phyloP scores from a whole-genome alignment of 257 asterid species.

The Mentha longifolia region DNA sequence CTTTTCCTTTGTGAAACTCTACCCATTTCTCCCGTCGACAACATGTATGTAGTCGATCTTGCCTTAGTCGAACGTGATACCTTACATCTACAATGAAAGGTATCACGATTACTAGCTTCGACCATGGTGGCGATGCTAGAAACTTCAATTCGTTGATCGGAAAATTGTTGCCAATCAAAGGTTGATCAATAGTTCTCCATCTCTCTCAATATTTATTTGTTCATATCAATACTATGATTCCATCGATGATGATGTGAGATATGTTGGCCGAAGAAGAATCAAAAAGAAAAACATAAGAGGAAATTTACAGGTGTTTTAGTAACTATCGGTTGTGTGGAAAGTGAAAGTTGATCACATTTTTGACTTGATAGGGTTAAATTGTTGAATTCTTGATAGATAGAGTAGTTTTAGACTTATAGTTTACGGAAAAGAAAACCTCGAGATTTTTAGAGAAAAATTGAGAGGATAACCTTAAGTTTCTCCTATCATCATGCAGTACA shows the following conservation, averaged over 20 bases:
- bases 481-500: neutral
- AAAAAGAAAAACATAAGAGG: neutral
- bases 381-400: neutral
- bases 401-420: neutral
- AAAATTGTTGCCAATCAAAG: constrained; percentile 3
- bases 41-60: neutral
- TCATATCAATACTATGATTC: neutral
- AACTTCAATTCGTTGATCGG: constrained; percentile 23
- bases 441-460: neutral
- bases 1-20: constrained; percentile 36
- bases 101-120: neutral
- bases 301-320: neutral
- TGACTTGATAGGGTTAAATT: neutral
- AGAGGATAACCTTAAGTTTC: neutral
- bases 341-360: neutral
- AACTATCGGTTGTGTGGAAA: neutral
- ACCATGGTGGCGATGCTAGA: neutral
- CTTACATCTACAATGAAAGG: neutral
- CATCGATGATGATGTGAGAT: constrained; percentile 14
- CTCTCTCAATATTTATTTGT: constrained; percentile 29
- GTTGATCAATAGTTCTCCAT: constrained; percentile 21
- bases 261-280: neutral
- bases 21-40: constrained; percentile 11
- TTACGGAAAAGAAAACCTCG: neutral
- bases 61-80: neutral